Evolutionary conservation across 139 green algal species (phyloP).

Genomic region (Micractinium sp.): DNA sequence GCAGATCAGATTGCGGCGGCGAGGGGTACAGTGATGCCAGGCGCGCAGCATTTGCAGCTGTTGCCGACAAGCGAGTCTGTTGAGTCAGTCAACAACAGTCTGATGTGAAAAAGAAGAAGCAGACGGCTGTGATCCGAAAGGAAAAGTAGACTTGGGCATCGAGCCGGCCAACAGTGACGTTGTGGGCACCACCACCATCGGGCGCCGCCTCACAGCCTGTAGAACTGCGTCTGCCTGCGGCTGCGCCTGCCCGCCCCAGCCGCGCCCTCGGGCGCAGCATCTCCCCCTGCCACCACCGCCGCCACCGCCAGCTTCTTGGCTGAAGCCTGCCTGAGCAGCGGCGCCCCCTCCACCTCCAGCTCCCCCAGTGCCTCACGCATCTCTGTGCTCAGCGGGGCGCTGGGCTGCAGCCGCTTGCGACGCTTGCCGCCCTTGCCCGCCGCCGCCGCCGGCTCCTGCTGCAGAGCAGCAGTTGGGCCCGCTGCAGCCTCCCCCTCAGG

Average conservation of each 20-base stretch:
- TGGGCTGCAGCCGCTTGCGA: slow-evolving; percentile 28
- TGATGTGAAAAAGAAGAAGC: too few species aligned
- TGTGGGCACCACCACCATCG: not conserved
- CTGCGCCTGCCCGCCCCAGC: not conserved
- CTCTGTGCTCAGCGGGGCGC: slow-evolving; percentile 1
- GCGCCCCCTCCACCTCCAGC: not conserved
- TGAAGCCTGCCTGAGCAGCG: not conserved
- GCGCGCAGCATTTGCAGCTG: not conserved
- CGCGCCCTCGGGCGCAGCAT: not conserved
- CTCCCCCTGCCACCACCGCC: too few species aligned
- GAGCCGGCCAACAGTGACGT: not conserved
- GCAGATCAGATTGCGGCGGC: not conserved
- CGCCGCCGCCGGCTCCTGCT: not conserved
- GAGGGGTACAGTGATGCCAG: not conserved
- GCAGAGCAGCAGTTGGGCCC: not conserved
- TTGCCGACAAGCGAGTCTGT: too few species aligned
- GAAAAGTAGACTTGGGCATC: too few species aligned
- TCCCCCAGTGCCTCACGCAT: slow-evolving; percentile 36
- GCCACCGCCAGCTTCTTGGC: not conserved
- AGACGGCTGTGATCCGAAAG: too few species aligned
- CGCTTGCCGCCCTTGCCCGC: not conserved
- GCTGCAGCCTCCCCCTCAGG: not conserved
- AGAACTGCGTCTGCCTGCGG: slow-evolving; percentile 33
- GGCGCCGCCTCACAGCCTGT: not conserved
- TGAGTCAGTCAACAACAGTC: too few species aligned